phyloP scores from a whole-genome alignment of 164 flowering plant species.

The Tetrastigma voinierianum region DNA sequence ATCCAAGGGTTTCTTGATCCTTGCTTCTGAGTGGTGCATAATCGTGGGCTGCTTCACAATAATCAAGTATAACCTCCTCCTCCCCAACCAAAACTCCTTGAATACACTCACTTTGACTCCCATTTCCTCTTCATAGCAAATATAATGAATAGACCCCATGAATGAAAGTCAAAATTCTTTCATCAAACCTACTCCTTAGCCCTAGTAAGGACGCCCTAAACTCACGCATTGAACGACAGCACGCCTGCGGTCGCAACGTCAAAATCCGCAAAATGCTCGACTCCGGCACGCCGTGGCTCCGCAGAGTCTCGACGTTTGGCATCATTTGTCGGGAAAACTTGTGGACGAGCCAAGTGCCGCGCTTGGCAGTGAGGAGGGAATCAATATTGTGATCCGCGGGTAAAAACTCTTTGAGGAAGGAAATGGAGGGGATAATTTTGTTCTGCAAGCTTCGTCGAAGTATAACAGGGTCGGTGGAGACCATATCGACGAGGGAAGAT shows the following conservation, averaged over 20 bases:
- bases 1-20: not conserved
- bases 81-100: conserved; percentile 8
- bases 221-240: not conserved
- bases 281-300: conserved; percentile 1
- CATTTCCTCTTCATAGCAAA: not conserved
- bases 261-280: not conserved
- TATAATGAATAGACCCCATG: not conserved
- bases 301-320: not conserved
- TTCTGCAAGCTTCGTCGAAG: not conserved
- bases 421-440: not conserved
- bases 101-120: conserved; percentile 1
- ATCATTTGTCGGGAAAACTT: not conserved
- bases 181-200: conserved; percentile 1
- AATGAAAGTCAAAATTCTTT: not conserved
- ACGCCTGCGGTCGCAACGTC: not conserved
- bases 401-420: not conserved
- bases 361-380: conserved; percentile 2
- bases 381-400: no score
- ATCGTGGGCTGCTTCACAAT: conserved; percentile 9
- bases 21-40: conserved; percentile 3
- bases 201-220: not conserved
- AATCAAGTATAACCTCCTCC: not conserved
- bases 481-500: not conserved
- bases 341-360: conserved; percentile 3
- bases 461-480: not conserved